Evolutionary conservation across 1,139 yeast genomes (phyloP), one percentile per base, ranked within the genome.

Genomic region (Sugiyamaella neomexicana): DNA sequence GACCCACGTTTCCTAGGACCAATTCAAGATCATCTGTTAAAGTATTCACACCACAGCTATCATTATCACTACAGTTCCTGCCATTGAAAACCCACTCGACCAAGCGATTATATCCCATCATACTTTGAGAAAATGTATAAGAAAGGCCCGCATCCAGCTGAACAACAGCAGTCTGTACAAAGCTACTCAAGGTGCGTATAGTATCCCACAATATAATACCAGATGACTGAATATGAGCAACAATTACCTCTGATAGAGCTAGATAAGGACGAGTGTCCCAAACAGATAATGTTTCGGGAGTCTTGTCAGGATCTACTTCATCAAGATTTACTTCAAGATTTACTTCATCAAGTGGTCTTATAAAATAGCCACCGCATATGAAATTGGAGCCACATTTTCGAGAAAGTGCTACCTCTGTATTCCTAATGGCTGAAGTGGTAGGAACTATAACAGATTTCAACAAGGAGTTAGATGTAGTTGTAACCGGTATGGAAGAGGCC

Each of bases 371-470:
- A 10, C 44, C 17, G 12, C 32, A n/a, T 2, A 15, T 15, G 10
- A n/a, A 12, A 25, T 13, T 25, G 5, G 12, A 27, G 7, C 27
- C 32, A 25, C 31, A 23, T 16, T 15, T 15, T 9, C 12, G 27
- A 25, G 49, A 36, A 23, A 45, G 41, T 3, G 40, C 51, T 29
- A 47, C 25, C 2, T 47, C 39, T 8, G 40, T 47, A 32, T 47
- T 40, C 9, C 51, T 39, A n/a, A 31, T 20, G 16, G 40, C 20
- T 4, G 15, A 9, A 39, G 25, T 23, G 38, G 38, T 10, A 10
- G 46, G 36, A 27, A 43, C 20, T 29, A 31, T 29, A 9, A 29
- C 46, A 7, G 46, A 16, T 9, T 25, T 27, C 5, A 5, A 34
- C 8, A 7, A n/a, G 3, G 23, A 12, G 23, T 17, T 17, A 20